Evolutionary conservation across 305 asterid species (phyloP), one percentile per base, ranked within the genome.

Genomic region (Solanum chacoense): DNA sequence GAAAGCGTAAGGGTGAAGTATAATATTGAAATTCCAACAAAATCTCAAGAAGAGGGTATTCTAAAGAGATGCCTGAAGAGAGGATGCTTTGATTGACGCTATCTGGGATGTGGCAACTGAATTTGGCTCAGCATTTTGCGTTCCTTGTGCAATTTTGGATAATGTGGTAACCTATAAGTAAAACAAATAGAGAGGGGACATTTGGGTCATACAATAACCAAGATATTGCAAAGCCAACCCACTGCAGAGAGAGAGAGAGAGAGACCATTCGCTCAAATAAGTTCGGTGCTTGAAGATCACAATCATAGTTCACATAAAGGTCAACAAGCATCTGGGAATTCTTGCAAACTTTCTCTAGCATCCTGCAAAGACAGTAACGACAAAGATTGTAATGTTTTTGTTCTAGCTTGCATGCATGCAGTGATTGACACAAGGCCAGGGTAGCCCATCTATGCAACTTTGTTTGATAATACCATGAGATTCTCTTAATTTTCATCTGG

Each of bases 281-380:
- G 93, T 98, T 98, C 75, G 99, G 98, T 69, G 99, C 98, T 89
- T 96, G 95, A 89, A 98, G 98, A 94, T 96, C 99, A 94, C 99
- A 98, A 90, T 98, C 99, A 91, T 98, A 98, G 93, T 98, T 98
- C 94, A 98, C 99, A 89, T 93, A 98, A 79, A 98, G 94, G 94
- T 96, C 99, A 69, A 98, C 97, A 92, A 98, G 97, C 99, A 96
- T 93, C 94, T 98, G 99, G 90, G 98, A 91, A 93, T 95, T 98
- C 94, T 93, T 95, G 96, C 98, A 96, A 74, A 93, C 95, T 92
- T 95, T 98, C 97, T 98, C 99, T 90, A 98, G 93, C 99, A 95
- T 95, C 95, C 99, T 98, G 94, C 84, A 90, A 93, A 87, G 91
- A 91, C 71, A 88, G 76, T 88, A 89, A 55, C 63, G 32, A 74